These are phyloP conservation scores for Ettlia oleoabundans DNA, from an alignment of 139 green algal genomes.

Conservation along the genomic window DNA sequence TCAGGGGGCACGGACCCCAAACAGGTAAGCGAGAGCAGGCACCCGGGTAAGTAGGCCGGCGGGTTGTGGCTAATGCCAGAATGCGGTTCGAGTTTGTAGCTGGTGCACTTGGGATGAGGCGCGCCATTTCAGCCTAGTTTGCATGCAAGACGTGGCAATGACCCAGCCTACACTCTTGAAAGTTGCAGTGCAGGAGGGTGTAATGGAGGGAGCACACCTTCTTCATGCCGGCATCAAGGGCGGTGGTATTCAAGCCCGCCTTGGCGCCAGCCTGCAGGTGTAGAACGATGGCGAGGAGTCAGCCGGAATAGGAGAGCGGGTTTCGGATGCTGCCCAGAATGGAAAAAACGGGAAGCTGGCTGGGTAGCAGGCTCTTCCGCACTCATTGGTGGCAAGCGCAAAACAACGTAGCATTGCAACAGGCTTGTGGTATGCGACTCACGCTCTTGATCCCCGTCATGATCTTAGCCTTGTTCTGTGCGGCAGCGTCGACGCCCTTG, in stretches of 20 bases:
- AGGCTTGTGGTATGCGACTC: background rate
- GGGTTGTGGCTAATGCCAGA: too few relatives aligned
- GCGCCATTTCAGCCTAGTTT: too few relatives aligned
- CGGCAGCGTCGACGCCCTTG: constrained; percentile 9
- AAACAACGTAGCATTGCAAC: background rate
- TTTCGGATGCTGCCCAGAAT: background rate
- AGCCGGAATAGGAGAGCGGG: background rate
- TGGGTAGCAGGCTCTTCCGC: too few relatives aligned
- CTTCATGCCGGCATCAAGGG: background rate
- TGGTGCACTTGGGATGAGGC: too few relatives aligned
- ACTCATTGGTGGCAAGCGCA: background rate
- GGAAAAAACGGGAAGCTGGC: background rate
- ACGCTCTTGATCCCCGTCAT: background rate
- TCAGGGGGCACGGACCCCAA: background rate
- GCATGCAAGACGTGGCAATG: too few relatives aligned
- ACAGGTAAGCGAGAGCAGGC: too few relatives aligned
- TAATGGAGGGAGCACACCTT: too few relatives aligned
- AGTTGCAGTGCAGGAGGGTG: too few relatives aligned
- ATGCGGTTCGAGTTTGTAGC: too few relatives aligned
- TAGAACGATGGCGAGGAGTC: background rate
- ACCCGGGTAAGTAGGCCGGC: too few relatives aligned
- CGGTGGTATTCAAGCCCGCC: background rate
- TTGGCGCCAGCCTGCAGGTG: background rate
- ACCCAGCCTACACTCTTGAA: too few relatives aligned
- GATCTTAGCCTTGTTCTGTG: constrained; percentile 18